phyloP scores from a whole-genome alignment of 495 filamentous ascomycete species.

The Podospora conica region DNA sequence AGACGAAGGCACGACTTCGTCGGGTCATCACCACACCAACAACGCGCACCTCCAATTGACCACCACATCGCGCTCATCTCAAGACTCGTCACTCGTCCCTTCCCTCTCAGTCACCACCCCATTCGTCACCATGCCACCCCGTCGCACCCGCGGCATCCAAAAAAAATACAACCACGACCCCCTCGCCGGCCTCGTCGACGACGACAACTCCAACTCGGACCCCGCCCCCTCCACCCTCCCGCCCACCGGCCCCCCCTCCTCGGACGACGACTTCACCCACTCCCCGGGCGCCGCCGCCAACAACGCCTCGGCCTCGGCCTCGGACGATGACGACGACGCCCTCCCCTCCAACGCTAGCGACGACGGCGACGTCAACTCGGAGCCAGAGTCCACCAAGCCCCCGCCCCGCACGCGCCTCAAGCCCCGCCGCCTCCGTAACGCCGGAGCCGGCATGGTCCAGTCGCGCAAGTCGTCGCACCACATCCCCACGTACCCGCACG shows the following conservation, averaged over 20 bases:
- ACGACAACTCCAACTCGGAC: constrained; percentile 18
- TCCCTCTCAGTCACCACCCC: neutral
- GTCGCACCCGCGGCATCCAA: constrained; percentile 17
- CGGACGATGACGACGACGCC: constrained; percentile 17
- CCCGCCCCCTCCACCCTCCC: constrained; percentile 1
- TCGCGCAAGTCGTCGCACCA: constrained; percentile 27
- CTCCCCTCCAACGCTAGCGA: constrained; percentile 11
- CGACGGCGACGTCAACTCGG: constrained; percentile 15
- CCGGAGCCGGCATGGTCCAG: constrained; percentile 22
- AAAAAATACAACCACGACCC: constrained; percentile 25
- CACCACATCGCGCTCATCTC: neutral
- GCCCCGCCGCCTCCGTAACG: constrained; percentile 16
- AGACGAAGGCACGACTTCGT: neutral
- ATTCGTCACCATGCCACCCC: constrained; percentile 16
- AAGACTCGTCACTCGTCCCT: neutral
- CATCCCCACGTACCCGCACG: constrained; percentile 39
- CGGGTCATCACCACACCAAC: neutral
- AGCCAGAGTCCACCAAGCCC: constrained; percentile 5
- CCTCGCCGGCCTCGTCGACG: constrained; percentile 17
- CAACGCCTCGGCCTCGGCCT: neutral
- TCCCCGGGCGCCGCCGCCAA: constrained; percentile 6
- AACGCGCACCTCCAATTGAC: neutral
- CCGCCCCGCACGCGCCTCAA: constrained; percentile 7
- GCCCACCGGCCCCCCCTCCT: neutral
- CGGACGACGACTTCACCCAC: constrained; percentile 22